Percentiles rank a stretch among this genome's conserved stretches.
Conservation (phyloP, 148 eudicot species). For the Nyssa sinensis region DNA sequence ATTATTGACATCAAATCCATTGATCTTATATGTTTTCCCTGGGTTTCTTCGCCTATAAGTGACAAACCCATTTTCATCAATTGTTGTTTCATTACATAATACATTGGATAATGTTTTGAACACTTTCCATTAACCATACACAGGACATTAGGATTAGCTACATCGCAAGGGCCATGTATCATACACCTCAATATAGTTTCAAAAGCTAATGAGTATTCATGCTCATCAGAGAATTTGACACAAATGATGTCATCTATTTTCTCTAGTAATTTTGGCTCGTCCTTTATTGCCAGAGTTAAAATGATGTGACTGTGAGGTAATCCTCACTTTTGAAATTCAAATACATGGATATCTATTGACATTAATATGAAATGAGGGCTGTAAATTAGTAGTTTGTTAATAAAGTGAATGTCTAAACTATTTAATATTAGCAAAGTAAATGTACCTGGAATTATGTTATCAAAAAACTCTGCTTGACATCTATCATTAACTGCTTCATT, state of each 20-base stretch:
- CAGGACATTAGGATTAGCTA: neutral
- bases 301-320: neutral
- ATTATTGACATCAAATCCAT: neutral
- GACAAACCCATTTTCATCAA: no score
- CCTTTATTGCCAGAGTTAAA: neutral
- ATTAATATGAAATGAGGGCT: no score
- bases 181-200: neutral
- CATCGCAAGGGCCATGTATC: neutral
- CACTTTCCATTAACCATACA: constrained; percentile 2
- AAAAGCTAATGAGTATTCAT: neutral
- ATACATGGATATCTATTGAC: neutral
- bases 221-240: no score
- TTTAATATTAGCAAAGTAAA: no score
- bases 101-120: constrained; percentile 4
- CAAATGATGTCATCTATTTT: no score
- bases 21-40: neutral
- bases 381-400: no score
- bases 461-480: no score
- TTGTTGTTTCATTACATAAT: no score
- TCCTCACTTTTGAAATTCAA: neutral
- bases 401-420: no score
- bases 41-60: no score
- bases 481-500: no score
- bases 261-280: neutral
- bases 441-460: no score